Conservation (phyloP, 2,329 filamentous ascomycete genomes). For the Nemania abortiva region DNA sequence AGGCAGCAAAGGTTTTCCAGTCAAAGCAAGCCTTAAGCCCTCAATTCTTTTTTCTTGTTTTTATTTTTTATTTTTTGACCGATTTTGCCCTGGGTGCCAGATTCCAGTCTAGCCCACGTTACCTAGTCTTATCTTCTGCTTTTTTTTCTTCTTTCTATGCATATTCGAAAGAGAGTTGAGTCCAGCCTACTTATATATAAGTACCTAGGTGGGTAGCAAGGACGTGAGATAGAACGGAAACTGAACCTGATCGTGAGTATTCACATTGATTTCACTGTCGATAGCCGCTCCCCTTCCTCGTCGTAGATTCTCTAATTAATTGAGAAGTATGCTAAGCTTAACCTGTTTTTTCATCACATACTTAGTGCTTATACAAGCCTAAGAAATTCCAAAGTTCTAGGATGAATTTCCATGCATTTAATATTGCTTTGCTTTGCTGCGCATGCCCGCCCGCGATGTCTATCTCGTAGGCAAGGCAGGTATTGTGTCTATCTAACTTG, state of each 20-base stretch:
- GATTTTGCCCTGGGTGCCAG: no score
- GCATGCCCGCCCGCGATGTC: slow-evolving; percentile 3
- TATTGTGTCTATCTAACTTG: slow-evolving; percentile 26
- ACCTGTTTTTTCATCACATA: no score
- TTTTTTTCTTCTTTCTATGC: no score
- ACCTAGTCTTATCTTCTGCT: no score
- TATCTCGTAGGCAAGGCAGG: slow-evolving; percentile 10
- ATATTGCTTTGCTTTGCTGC: slow-evolving; percentile 4
- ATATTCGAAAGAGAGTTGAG: not conserved
- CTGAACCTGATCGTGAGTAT: not conserved
- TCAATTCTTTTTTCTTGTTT: no score
- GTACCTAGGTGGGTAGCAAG: no score
- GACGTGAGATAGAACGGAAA: not conserved
- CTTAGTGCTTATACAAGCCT: not conserved
- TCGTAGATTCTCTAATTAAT: not conserved
- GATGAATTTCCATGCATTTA: slow-evolving; percentile 4
- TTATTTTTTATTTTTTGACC: no score
- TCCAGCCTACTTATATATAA: not conserved
- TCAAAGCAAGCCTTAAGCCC: no score
- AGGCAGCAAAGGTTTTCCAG: no score
- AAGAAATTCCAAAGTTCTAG: not conserved
- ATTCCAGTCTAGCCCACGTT: no score
- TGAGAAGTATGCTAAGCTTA: not conserved
- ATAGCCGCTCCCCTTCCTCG: not conserved
- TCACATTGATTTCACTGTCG: not conserved